Evolutionary conservation across 2,329 filamentous ascomycete genomes (phyloP).

Genomic region (Xylariaceae sp.): DNA sequence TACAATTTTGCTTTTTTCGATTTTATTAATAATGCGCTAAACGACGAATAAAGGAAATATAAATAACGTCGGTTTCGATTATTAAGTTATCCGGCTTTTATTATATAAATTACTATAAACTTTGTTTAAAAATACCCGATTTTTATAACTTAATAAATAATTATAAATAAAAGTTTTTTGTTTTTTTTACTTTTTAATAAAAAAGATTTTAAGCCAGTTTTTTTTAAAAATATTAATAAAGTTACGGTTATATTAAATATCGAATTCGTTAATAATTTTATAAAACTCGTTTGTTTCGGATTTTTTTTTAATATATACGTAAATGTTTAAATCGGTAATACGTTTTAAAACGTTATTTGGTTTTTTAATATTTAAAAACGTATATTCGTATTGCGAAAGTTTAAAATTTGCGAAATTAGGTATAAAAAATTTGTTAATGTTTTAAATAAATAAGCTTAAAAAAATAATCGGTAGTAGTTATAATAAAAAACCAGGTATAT

Average conservation of each 20-base stretch:
- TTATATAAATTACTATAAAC: neutral
- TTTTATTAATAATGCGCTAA: neutral
- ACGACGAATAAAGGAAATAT: neutral
- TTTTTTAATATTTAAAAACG: no score
- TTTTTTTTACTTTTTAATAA: neutral
- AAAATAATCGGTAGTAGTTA: no score
- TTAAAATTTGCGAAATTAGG: no score
- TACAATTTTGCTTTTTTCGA: neutral
- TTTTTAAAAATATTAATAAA: neutral
- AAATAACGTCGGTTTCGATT: neutral
- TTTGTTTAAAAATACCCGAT: neutral
- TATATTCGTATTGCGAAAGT: no score
- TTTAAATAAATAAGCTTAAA: no score
- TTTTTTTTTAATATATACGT: no score
- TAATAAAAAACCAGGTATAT: no score
- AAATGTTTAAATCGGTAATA: no score
- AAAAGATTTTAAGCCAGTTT: neutral
- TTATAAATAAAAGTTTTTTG: neutral
- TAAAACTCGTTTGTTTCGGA: neutral
- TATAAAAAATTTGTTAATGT: no score
- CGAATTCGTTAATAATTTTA: neutral
- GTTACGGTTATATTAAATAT: neutral
- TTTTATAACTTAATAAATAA: neutral
- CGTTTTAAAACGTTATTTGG: no score
- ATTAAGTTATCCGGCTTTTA: neutral